Base-by-base conservation (phyloP, 768 basidiomycete genomes). In the Lenzites betulinus region DNA sequence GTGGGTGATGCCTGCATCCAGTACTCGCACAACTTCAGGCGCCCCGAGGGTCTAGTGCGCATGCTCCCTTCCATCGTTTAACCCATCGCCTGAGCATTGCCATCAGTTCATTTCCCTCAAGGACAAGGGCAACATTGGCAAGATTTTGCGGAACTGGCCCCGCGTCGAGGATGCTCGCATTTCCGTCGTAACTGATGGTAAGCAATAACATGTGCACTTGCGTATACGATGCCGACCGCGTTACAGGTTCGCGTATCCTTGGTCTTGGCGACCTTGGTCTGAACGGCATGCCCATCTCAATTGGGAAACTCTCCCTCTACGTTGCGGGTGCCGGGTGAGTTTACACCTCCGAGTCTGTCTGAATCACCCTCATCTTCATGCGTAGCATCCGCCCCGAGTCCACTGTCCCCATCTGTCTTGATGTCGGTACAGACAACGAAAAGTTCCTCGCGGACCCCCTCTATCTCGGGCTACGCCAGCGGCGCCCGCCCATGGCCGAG, bases 301-400 rank as follows among this genome's bases (percentile, higher is more conserved):
- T 95, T 51, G 95, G 95, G n/a, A 96, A 97, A 74, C 80, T 98
- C 7, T 92, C 90, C 18, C 81, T 97, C 18, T 96, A 95, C 70
- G 81, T 94, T 58, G 91, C 92, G 20, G 93, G 92, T 33, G 95
- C 92, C 58, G 94, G 94, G 90, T 90, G 73, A 65, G 79, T 68
- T 3, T 15, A 20, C 15, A 28, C 7, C 2, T 35, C 25, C 23
- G 13, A 26, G 30, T 33, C 11, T 25, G 22, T 8, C 20, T 36
- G 35, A 18, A 28, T 6, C 18, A n/a, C 8, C 11, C 4, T 36
- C 30, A 36, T 50, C 7, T 26, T 35, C 18, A 20, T 39, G 6
- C 23, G 47, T 33, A 91, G 90, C 51, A 88, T 92, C 64, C 89
- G 88, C 16, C 90, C 90, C 6, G 74, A 81, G 23, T 89, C 90